Base-by-base conservation (phyloP, 1,284 basidiomycete species). In the Boletellus deceptivus region DNA sequence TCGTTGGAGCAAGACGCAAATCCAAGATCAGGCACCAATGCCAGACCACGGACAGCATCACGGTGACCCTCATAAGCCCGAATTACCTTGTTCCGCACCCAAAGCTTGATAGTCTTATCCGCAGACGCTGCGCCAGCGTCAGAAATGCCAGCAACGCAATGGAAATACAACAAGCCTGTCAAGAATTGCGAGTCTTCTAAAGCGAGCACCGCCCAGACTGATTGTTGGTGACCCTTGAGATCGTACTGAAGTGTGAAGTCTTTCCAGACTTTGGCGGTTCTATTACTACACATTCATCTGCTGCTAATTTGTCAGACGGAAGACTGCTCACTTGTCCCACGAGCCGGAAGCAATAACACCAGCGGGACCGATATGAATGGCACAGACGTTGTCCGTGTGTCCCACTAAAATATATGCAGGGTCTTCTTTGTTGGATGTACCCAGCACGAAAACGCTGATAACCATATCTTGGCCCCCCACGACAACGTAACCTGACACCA, bases 1-100 rank as follows among this genome's bases (percentile, higher is more conserved):
- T 99, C 97, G 63, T 99, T 99, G 11, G 89, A 91, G 58, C 92
- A 95, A 53, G 93, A 96, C 48, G 92, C 97, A 70, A 99, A 98
- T 2, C 93, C 86, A 43, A 92, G 84, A 62, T 92, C 87, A 13
- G 87, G 83, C 13, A 94, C 75, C 46, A 90, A 69, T 6, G 87
- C 83, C 25, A 99, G 71, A 5, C 87, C 91, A 55, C 96, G 85
- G 9, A 99, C 95, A 25, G 92, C 92, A 66, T 97, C 93, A 48
- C 79, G 84, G 67, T 99, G 96, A 6, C 95, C 96, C 20, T 77
- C 77, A 64, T 85, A 97, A 4, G 86, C 90, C 46, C 82, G 80
- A 6, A 93, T 57, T 29, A 72, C 72, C 65, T 90, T 89, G 65
- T 91, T 80, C 63, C 87, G 77, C 48, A 83, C 75, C 89, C 94